Base-by-base conservation (phyloP, 75 land plant species). In the Selaginella moellendorffii region DNA sequence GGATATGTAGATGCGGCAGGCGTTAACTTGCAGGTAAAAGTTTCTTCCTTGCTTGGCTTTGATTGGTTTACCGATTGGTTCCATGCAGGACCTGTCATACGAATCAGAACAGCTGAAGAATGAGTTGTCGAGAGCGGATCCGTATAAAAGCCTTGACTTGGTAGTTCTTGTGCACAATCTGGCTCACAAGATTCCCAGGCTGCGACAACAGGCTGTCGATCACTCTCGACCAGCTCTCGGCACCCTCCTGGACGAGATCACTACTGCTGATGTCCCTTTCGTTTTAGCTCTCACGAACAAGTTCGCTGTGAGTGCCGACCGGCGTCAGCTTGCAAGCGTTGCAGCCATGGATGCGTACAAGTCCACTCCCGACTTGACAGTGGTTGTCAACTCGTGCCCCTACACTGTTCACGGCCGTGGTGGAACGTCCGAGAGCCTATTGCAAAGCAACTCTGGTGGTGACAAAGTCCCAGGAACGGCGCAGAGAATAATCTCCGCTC, bases 251-350 rank as follows among this genome's bases (percentile, higher is more conserved):
- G 76, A 88, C 61, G 96, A 92, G 69, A 88, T 79, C 24, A 76
- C 72, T 62, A 76, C 80, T 12, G 89, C 81, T 42, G 83, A 79
- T 42, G 77, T 88, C 27, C 96, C 97, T 20, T 78, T 76, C 77
- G 69, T 92, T 36, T 81, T 92, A 54, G 88, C 97, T 29, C 81
- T 92, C 42, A 92, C 95, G 29, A 92, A 92, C 56, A 92, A 88
- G 71, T 92, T 83, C 69, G 78, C 90, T 69, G 90, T 92, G 17
- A 88, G 96, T 81, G 97, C 95, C 22, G 82, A 92, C 65, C 82
- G 82, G 51, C 89, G 92, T 53, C 82, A 74, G 18, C 71, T 72
- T 19, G 88, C 80, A 54, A 65, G 83, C 62, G 68, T 68, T 62
- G 76, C 79, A 52, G 83, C 85, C 0, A 54, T 88, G 71, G 77